These are phyloP conservation scores for Lagenaria siceraria DNA, from an alignment of 306 rosid species.

Conservation along the genomic window DNA sequence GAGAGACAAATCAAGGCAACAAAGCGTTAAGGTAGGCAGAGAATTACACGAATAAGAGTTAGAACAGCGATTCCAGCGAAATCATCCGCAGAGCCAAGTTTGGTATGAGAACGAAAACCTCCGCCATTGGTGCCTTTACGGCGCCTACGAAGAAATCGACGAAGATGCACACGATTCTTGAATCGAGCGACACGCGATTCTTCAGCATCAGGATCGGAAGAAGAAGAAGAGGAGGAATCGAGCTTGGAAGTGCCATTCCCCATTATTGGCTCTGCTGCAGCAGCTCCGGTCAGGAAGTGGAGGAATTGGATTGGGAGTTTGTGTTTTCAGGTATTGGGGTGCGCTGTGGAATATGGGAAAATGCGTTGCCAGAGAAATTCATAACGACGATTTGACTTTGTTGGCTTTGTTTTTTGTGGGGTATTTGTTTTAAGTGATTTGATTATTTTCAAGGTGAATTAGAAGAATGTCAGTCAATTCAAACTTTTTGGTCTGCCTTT, in stretches of 20 bases:
- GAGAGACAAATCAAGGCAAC: background rate
- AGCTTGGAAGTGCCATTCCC: constrained; percentile 46
- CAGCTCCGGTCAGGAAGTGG: background rate
- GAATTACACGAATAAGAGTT: constrained; percentile 39
- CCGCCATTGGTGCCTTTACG: constrained; percentile 3
- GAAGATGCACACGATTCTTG: constrained; percentile 35
- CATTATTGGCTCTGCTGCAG: constrained; percentile 13
- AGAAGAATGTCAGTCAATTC: background rate
- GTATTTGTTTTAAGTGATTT: background rate
- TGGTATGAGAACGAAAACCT: constrained; percentile 15
- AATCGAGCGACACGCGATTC: constrained; percentile 39
- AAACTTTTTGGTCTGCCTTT: background rate
- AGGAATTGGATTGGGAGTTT: background rate
- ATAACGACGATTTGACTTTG: background rate
- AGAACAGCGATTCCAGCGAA: constrained; percentile 85
- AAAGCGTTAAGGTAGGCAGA: background rate
- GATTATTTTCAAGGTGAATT: background rate
- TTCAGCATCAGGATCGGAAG: constrained; percentile 4
- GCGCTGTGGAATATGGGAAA: background rate
- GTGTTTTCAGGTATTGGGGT: background rate
- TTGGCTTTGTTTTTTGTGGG: background rate
- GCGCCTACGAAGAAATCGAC: constrained; percentile 13
- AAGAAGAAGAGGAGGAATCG: background rate
- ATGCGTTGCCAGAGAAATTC: background rate
- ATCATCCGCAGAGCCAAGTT: constrained; percentile 26